phyloP scores from a whole-genome alignment of 129 eudicot species.

The Cynara cardunculus region DNA sequence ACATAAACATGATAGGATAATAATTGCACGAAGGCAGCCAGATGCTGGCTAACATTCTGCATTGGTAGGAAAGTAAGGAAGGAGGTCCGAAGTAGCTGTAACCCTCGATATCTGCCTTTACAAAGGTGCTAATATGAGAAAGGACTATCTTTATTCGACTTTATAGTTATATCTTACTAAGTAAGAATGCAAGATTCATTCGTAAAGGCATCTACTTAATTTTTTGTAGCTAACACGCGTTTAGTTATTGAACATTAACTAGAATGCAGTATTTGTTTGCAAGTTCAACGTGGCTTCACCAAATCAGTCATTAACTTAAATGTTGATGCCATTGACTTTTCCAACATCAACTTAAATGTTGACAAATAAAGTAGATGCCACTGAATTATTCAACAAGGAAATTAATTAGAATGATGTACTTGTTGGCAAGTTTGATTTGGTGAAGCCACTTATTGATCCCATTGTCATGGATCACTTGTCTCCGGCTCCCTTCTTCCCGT shows the following conservation, averaged over 20 bases:
- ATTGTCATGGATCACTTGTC: neutral
- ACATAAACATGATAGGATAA: neutral
- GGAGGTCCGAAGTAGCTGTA: neutral
- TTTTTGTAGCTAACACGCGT: neutral
- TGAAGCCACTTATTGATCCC: neutral
- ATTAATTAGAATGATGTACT: neutral
- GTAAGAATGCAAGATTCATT: neutral
- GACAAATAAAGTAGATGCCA: no score
- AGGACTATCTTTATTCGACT: neutral
- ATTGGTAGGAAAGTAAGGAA: neutral
- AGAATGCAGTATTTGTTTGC: neutral
- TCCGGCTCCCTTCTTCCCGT: neutral
- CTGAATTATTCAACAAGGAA: neutral
- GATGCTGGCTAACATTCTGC: neutral
- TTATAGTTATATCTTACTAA: neutral
- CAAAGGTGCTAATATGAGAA: neutral
- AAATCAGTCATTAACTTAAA: neutral
- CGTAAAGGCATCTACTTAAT: neutral
- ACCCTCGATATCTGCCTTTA: neutral
- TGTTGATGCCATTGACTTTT: neutral
- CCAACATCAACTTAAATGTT: no score
- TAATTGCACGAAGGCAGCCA: neutral
- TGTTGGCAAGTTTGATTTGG: neutral
- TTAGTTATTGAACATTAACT: neutral
- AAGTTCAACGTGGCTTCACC: neutral